Evolutionary conservation across 2,329 filamentous ascomycete genomes (phyloP).

Genomic region (Microdochium paspali): DNA sequence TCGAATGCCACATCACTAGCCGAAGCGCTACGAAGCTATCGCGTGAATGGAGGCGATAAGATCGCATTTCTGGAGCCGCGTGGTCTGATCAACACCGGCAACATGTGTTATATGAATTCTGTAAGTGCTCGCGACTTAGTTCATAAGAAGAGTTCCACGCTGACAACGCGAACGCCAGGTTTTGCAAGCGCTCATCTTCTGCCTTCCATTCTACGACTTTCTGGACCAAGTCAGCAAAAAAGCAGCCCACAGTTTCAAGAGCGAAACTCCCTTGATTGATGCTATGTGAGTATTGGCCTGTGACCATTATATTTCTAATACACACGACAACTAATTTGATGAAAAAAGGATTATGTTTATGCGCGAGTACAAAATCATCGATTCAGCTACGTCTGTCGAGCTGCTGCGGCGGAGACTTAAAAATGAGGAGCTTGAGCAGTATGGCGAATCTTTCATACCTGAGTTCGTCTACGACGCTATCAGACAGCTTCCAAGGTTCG

Average conservation of each 20-base stretch:
- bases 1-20: constrained; percentile 50
- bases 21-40: constrained; percentile 68
- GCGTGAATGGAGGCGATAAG: constrained; percentile 54
- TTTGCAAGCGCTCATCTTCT: constrained; percentile 90
- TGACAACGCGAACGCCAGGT: constrained; percentile 52
- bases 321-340: background rate
- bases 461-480: constrained; percentile 96
- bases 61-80: constrained; percentile 83
- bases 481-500: constrained; percentile 75
- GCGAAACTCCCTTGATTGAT: constrained; percentile 86
- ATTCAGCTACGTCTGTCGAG: constrained; percentile 65
- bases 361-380: constrained; percentile 80
- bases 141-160: too few species aligned
- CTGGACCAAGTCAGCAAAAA: constrained; percentile 77
- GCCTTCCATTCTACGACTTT: constrained; percentile 89
- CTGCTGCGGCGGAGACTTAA: constrained; percentile 67
- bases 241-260: constrained; percentile 86
- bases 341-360: constrained; percentile 81
- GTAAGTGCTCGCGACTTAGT: constrained; percentile 60
- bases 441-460: constrained; percentile 83
- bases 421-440: constrained; percentile 75
- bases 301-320: background rate
- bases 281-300: constrained; percentile 62
- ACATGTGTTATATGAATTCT: constrained; percentile 99
- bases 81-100: constrained; percentile 91